Percentiles rank a stretch among this genome's conserved stretches.
These are phyloP conservation scores for Solanum rostratum DNA, from an alignment of 257 asterid genomes.

Conservation along the genomic window DNA sequence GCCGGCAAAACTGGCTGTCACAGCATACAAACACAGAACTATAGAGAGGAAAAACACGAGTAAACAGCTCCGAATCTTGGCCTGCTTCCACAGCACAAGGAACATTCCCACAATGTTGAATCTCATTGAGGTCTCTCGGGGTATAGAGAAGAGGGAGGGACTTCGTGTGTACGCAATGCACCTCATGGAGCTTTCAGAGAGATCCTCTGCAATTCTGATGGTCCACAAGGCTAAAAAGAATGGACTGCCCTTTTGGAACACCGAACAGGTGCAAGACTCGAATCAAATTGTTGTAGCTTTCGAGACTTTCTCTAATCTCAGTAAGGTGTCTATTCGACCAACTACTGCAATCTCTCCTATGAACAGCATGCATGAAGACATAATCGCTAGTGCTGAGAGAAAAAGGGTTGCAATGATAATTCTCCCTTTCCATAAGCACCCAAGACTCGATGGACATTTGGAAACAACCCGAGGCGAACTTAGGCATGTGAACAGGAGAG, in stretches of 20 bases:
- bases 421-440: slow-evolving; percentile 43
- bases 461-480: slow-evolving; percentile 38
- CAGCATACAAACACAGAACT: slow-evolving; percentile 29
- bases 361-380: slow-evolving; percentile 45
- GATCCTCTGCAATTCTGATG: slow-evolving; percentile 51
- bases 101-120: slow-evolving; percentile 41
- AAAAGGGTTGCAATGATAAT: slow-evolving; percentile 34
- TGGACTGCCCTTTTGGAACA: slow-evolving; percentile 34
- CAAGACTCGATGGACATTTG: slow-evolving; percentile 32
- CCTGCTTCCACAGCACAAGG: slow-evolving; percentile 41
- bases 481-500: slow-evolving; percentile 27
- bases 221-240: slow-evolving; percentile 43
- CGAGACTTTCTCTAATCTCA: slow-evolving; percentile 36
- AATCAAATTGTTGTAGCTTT: slow-evolving; percentile 44
- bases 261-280: slow-evolving; percentile 14
- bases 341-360: slow-evolving; percentile 40
- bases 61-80: slow-evolving; percentile 32
- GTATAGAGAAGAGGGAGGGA: slow-evolving; percentile 33
- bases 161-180: slow-evolving; percentile 47
- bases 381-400: slow-evolving; percentile 24
- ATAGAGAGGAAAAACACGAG: slow-evolving; percentile 21
- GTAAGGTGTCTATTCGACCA: slow-evolving; percentile 33
- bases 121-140: slow-evolving; percentile 49
- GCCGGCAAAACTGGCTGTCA: slow-evolving; percentile 26
- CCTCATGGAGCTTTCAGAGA: slow-evolving; percentile 48